phyloP scores from a whole-genome alignment of 805 yeast species.

The Pichia insulana region DNA sequence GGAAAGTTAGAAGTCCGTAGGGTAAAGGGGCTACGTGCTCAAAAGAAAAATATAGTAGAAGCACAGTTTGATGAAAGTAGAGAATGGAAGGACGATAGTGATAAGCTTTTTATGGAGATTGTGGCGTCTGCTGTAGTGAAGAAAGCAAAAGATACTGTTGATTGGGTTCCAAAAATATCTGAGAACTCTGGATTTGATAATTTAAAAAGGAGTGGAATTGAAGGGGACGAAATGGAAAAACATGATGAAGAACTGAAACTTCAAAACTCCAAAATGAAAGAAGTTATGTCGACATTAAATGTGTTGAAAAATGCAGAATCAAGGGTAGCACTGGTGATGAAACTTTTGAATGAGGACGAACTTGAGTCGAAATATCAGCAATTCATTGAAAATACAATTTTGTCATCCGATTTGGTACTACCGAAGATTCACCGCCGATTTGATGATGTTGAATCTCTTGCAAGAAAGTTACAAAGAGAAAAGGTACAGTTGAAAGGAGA shows the following conservation, averaged over 20 bases:
- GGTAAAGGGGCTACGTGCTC: slow-evolving; percentile 67
- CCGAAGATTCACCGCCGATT: slow-evolving; percentile 59
- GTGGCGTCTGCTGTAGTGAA: slow-evolving; percentile 9
- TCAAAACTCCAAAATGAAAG: slow-evolving; percentile 1
- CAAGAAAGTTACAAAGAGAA: slow-evolving; percentile 75
- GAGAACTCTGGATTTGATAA: neutral
- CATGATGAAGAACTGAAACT: slow-evolving; percentile 13
- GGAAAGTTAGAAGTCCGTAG: slow-evolving; percentile 48
- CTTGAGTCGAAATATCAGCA: slow-evolving; percentile 30
- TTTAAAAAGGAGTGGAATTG: neutral
- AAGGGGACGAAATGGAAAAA: neutral
- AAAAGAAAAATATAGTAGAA: slow-evolving; percentile 24
- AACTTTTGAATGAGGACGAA: slow-evolving; percentile 5
- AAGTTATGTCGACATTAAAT: neutral
- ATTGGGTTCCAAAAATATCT: slow-evolving; percentile 8
- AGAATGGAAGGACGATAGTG: neutral
- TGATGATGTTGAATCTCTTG: slow-evolving; percentile 81
- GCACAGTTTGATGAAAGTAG: slow-evolving; percentile 3
- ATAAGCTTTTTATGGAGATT: slow-evolving; percentile 9
- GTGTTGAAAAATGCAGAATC: too few relatives aligned
- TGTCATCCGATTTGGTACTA: slow-evolving; percentile 22
- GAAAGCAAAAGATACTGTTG: slow-evolving; percentile 4
- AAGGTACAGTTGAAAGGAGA: slow-evolving; percentile 44
- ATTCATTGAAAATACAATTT: slow-evolving; percentile 18
- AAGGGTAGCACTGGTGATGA: neutral